Conservation (phyloP, 768 basidiomycete genomes). For the Floccularia luteovirens region DNA sequence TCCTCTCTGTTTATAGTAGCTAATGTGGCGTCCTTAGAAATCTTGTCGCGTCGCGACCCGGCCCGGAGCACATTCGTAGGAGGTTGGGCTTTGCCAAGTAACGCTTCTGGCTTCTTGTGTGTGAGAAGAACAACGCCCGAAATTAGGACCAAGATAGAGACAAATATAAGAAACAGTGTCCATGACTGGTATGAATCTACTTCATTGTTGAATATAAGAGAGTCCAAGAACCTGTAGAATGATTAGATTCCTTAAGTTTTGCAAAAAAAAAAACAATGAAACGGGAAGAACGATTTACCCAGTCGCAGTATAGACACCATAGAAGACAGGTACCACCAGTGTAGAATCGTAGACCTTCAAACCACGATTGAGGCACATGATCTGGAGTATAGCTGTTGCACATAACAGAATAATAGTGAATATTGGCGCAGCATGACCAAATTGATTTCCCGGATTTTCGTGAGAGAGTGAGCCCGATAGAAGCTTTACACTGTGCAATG, state of each 20-base stretch:
- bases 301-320: slow-evolving; percentile 82
- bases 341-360: slow-evolving; percentile 88
- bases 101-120: slow-evolving; percentile 78
- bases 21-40: slow-evolving; percentile 1
- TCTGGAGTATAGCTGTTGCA: slow-evolving; percentile 80
- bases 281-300: slow-evolving; percentile 37
- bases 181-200: slow-evolving; percentile 82
- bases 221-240: slow-evolving; percentile 33
- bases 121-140: slow-evolving; percentile 91
- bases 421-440: slow-evolving; percentile 74
- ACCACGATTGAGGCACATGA: slow-evolving; percentile 86
- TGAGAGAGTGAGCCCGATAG: slow-evolving; percentile 72
- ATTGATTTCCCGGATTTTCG: slow-evolving; percentile 79
- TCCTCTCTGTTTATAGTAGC: background rate
- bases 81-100: slow-evolving; percentile 22
- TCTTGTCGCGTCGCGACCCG: slow-evolving; percentile 12
- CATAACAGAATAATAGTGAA: slow-evolving; percentile 64
- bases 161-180: slow-evolving; percentile 83
- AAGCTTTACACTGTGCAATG: slow-evolving; percentile 57
- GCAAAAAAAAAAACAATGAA: slow-evolving; percentile 1
- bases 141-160: slow-evolving; percentile 82
- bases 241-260: slow-evolving; percentile 7
- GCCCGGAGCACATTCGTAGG: slow-evolving; percentile 15
- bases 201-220: slow-evolving; percentile 76
- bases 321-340: slow-evolving; percentile 90